A percentile compares a stretch with the other conserved stretches of the same genome.
Conservation (phyloP, 2,329 filamentous ascomycete genomes). For the Beauveria varroae region DNA sequence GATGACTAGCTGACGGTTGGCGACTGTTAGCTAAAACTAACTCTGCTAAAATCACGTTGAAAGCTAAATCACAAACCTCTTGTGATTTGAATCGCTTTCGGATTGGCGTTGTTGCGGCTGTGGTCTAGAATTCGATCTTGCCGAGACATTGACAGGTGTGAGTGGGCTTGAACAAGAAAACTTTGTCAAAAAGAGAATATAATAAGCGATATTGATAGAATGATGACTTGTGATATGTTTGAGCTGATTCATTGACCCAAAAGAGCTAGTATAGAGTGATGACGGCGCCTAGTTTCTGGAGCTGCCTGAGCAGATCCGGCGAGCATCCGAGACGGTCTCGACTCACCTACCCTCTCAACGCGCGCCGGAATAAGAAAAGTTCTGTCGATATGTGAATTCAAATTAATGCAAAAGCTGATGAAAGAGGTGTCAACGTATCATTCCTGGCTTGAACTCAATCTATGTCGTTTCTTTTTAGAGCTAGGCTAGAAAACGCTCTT, state of each 20-base stretch:
- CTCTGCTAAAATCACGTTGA: neutral
- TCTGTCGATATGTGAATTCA: neutral
- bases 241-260: neutral
- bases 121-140: neutral
- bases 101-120: neutral
- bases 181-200: no score
- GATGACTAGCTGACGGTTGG: neutral
- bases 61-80: neutral
- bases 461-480: neutral
- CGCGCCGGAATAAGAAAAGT: neutral
- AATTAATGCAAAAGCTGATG: neutral
- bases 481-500: neutral
- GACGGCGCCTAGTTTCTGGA: neutral
- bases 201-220: neutral
- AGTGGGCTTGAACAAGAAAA: neutral
- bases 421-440: neutral
- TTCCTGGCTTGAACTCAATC: neutral
- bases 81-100: neutral
- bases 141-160: neutral
- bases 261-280: neutral
- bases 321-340: neutral
- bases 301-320: neutral
- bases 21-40: neutral
- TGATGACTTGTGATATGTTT: neutral
- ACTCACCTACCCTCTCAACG: neutral